phyloP scores from a whole-genome alignment of 2,329 filamentous ascomycete genomes.

The Curvularia lunata region DNA sequence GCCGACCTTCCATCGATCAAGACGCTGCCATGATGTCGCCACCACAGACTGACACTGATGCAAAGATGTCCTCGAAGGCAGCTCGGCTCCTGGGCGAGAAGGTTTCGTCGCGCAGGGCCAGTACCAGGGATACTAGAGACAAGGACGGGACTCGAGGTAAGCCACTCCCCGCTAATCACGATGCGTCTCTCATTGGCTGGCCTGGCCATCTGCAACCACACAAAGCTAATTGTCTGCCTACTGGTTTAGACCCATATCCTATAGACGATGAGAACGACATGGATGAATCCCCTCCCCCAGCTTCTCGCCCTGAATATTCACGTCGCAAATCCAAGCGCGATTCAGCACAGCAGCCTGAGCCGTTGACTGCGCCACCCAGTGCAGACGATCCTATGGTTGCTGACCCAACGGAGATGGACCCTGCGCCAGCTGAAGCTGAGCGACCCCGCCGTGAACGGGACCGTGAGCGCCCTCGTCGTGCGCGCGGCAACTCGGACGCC shows the following conservation, averaged over 20 bases:
- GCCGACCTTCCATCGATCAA: conserved; percentile 72
- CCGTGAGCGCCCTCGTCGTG: conserved; percentile 49
- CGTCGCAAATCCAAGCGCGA: conserved; percentile 52
- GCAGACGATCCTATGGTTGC: conserved; percentile 54
- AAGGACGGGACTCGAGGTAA: conserved; percentile 60
- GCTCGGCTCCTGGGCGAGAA: conserved; percentile 74
- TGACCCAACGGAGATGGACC: conserved; percentile 47
- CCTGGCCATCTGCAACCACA: conserved; percentile 45
- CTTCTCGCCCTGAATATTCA: conserved; percentile 44
- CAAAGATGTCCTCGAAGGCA: conserved; percentile 74
- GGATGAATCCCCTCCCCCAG: conserved; percentile 48
- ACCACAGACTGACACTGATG: conserved; percentile 68
- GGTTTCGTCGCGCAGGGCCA: conserved; percentile 52
- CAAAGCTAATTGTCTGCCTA: conserved; percentile 43
- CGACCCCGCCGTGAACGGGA: conserved; percentile 52
- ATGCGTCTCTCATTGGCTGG: conserved; percentile 29
- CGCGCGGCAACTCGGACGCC: conserved; percentile 65
- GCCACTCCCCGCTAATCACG: conserved; percentile 31
- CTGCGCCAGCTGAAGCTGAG: conserved; percentile 54
- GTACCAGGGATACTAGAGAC: conserved; percentile 42
- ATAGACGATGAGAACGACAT: conserved; percentile 66
- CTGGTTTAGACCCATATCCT: conserved; percentile 64
- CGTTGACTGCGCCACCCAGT: conserved; percentile 47
- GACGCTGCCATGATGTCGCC: conserved; percentile 71
- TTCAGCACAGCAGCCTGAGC: conserved; percentile 44